These are phyloP conservation scores for Geosiphon pyriformis DNA, from an alignment of 192 early-diverging fungal genomes.

Conservation along the genomic window DNA sequence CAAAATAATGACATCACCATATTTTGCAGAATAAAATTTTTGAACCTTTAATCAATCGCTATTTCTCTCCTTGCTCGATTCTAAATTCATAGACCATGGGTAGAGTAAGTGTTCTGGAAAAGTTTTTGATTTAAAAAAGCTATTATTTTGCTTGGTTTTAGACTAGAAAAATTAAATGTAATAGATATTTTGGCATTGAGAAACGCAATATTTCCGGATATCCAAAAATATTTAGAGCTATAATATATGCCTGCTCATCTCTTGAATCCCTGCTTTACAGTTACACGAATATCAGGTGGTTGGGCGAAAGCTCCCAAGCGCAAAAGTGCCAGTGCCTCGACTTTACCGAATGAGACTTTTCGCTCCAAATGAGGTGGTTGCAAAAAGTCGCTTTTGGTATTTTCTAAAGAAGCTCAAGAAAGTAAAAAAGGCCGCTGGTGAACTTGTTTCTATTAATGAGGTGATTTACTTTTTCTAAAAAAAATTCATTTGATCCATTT, in stretches of 20 bases:
- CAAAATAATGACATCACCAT: neutral
- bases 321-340: constrained; percentile 87
- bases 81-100: too few species aligned
- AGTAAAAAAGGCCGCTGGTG: constrained; percentile 98
- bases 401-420: constrained; percentile 98
- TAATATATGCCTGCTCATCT: too few species aligned
- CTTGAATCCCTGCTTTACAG: too few species aligned
- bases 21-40: neutral
- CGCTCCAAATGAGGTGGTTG: constrained; percentile 96
- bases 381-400: constrained; percentile 99
- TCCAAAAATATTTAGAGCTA: too few species aligned
- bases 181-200: too few species aligned
- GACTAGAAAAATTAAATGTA: too few species aligned
- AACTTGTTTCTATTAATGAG: constrained; percentile 97
- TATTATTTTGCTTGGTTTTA: neutral
- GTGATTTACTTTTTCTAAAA: too few species aligned
- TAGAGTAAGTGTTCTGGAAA: neutral
- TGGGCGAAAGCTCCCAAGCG: constrained; percentile 91
- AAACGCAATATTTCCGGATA: too few species aligned
- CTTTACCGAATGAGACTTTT: constrained; percentile 99
- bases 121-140: neutral
- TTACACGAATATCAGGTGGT: constrained; percentile 70
- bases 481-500: too few species aligned
- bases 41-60: neutral
- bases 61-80: neutral